phyloP scores from a whole-genome alignment of 768 basidiomycete species.

The Exidia glandulosa region DNA sequence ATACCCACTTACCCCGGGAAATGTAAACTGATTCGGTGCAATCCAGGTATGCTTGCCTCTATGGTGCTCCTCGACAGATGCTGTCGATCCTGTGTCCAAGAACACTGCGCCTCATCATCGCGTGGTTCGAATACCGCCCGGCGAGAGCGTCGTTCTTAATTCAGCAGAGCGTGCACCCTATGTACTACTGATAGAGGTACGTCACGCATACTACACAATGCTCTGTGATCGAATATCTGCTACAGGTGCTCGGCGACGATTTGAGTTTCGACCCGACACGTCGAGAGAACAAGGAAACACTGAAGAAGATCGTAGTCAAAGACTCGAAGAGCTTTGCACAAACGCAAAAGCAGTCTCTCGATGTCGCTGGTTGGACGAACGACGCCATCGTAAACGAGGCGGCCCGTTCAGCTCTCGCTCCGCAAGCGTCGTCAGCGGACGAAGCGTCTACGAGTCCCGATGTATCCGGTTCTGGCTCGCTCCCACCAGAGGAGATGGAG shows the following conservation, averaged over 20 bases:
- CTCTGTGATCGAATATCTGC: neutral
- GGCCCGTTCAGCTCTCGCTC: neutral
- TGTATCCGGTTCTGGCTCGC: neutral
- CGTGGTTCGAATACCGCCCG: constrained; percentile 93
- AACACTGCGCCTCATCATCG: constrained; percentile 64
- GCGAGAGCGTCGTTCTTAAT: constrained; percentile 95
- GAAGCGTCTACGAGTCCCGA: neutral
- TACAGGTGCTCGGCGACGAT: constrained; percentile 65
- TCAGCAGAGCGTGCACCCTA: constrained; percentile 95
- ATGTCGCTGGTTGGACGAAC: neutral
- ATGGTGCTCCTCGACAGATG: constrained; percentile 45
- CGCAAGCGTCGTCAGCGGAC: constrained; percentile 1
- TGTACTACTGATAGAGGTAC: constrained; percentile 69
- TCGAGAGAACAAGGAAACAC: constrained; percentile 72
- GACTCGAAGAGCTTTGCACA: constrained; percentile 21
- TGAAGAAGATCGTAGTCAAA: constrained; percentile 65
- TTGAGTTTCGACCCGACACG: constrained; percentile 85
- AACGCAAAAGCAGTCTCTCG: neutral
- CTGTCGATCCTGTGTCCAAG: constrained; percentile 46
- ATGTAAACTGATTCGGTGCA: neutral
- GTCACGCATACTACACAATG: neutral
- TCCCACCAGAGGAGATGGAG: no score
- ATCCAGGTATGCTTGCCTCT: constrained; percentile 74
- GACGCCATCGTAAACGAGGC: neutral
- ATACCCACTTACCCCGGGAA: neutral